Conservation (phyloP, 176 grass and related monocot genomes). For the Triticum monococcum region DNA sequence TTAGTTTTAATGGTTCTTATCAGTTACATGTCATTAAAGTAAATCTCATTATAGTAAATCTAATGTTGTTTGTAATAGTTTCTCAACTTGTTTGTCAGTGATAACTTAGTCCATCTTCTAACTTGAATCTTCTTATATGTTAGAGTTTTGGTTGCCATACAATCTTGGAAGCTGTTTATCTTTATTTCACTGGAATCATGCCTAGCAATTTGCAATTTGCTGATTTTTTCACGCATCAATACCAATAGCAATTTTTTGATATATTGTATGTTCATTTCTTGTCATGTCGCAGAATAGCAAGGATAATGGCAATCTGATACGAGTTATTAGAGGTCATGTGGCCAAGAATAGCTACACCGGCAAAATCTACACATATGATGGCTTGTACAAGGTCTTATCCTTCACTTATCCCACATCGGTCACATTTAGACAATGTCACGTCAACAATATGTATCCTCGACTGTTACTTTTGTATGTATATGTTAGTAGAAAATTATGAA, state of each 20-base stretch:
- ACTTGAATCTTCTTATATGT: background rate
- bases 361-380: conserved; percentile 88
- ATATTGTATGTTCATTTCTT: background rate
- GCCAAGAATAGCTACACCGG: conserved; percentile 69
- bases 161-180: background rate
- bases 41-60: background rate
- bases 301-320: conserved; percentile 47
- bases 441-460: background rate
- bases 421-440: too few relatives aligned
- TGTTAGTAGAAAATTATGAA: background rate
- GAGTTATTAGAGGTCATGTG: conserved; percentile 74
- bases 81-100: background rate
- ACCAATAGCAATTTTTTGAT: background rate
- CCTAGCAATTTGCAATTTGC: background rate
- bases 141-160: background rate
- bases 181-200: background rate
- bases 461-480: background rate
- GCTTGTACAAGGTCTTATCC: conserved; percentile 73
- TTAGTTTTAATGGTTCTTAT: conserved; percentile 30
- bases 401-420: background rate
- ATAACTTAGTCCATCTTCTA: background rate
- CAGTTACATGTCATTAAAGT: background rate
- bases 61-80: background rate
- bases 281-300: conserved; percentile 61
- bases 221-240: background rate